These are phyloP conservation scores for Apiospora sp. DNA, from an alignment of 2,329 filamentous ascomycete genomes.

Conservation along the genomic window DNA sequence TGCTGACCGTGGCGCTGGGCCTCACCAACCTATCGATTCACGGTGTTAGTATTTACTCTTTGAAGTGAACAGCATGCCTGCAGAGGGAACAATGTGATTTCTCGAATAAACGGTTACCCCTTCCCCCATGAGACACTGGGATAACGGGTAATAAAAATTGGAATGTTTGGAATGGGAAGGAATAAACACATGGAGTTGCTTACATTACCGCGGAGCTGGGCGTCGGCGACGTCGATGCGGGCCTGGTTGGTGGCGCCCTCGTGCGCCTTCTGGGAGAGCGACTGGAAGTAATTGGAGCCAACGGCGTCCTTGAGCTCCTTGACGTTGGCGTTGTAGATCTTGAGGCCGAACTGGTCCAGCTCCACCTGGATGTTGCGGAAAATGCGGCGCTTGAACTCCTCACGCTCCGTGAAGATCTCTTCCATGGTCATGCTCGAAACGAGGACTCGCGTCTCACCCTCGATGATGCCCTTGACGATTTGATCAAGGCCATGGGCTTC, in stretches of 20 bases:
- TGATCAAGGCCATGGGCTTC: constrained; percentile 73
- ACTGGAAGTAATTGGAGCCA: constrained; percentile 83
- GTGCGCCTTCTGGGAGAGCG: constrained; percentile 82
- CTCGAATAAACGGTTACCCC: no score
- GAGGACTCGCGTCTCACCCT: constrained; percentile 84
- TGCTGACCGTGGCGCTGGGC: constrained; percentile 80
- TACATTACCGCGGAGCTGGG: constrained; percentile 72
- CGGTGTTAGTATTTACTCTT: no score
- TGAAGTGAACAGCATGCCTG: no score
- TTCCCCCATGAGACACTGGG: no score
- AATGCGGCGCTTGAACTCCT: constrained; percentile 79
- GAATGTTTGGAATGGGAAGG: no score
- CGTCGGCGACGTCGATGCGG: constrained; percentile 68
- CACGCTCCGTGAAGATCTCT: constrained; percentile 82
- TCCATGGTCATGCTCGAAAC: constrained; percentile 94
- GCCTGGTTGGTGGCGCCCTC: constrained; percentile 82
- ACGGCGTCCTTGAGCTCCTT: constrained; percentile 88
- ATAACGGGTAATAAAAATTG: no score
- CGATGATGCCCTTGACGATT: constrained; percentile 90
- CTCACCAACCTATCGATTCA: constrained; percentile 58
- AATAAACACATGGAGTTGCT: no score
- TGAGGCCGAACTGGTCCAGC: constrained; percentile 80
- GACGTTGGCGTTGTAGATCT: constrained; percentile 78
- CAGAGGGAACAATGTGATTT: no score
- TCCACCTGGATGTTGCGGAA: constrained; percentile 81